Conservation (phyloP, 495 filamentous ascomycete species). For the Ramalina intermedia region DNA sequence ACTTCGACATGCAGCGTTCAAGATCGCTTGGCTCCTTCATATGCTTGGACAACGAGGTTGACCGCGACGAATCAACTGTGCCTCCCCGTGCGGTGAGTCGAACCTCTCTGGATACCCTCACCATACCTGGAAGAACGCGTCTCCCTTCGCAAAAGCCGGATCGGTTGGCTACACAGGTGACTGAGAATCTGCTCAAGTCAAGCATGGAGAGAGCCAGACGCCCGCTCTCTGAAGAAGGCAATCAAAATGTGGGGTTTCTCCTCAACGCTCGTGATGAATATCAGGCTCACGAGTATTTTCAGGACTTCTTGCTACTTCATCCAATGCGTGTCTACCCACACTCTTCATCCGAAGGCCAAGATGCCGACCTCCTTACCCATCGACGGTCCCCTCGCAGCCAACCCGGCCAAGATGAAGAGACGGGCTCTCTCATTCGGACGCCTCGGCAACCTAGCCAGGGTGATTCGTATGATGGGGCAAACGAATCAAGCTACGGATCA, state of each 20-base stretch:
- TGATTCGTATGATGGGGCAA: constrained; percentile 4
- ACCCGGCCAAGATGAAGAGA: neutral
- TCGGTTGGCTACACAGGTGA: constrained; percentile 10
- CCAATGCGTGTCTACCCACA: neutral
- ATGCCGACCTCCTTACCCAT: constrained; percentile 1
- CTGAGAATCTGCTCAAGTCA: constrained; percentile 12
- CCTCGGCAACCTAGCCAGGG: too few relatives aligned
- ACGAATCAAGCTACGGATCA: constrained; percentile 5
- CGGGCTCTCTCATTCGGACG: too few relatives aligned
- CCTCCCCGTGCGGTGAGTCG: constrained; percentile 1
- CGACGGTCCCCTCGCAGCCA: neutral
- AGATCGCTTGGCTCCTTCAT: constrained; percentile 3
- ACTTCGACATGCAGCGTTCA: constrained; percentile 12
- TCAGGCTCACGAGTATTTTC: too few relatives aligned
- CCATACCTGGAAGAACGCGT: constrained; percentile 10
- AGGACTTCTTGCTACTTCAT: too few relatives aligned
- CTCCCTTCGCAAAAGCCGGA: constrained; percentile 11
- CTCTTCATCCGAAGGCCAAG: constrained; percentile 3
- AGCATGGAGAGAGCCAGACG: neutral
- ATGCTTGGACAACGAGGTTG: neutral
- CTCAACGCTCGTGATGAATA: too few relatives aligned
- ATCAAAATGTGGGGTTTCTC: neutral
- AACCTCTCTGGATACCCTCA: constrained; percentile 12
- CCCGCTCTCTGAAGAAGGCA: neutral
- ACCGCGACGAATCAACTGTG: neutral